Evolutionary conservation across 1,284 basidiomycete genomes (phyloP), one percentile per base, ranked within the genome.

Genomic region (Austroboletus rostrupii): DNA sequence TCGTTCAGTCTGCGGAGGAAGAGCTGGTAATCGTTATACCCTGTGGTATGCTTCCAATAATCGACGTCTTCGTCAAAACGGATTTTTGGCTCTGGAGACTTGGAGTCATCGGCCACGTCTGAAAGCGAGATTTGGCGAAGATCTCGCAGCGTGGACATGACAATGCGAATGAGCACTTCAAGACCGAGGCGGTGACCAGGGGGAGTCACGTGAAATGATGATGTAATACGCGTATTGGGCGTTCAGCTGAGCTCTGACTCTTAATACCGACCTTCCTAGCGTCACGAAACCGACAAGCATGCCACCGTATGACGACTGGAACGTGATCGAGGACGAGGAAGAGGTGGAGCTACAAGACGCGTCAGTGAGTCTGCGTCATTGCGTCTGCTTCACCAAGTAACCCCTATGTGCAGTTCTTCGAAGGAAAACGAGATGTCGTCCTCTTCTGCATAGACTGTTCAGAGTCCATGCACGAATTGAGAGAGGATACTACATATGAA

Each of bases 371-470:
- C 19, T 41, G 8, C 17, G 1, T 16, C 0, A n/a, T 41, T 14
- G 41, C 12, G 20, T 37, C 21, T 31, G 17, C 16, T 28, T 19
- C 31, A 23, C n/a, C 10, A 5, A 37, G 11, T 50, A 44, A 55
- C 54, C 49, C 51, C 56, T 61, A 63, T 66, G 3, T 35, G 21
- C 50, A 92, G 89, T 77, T 79, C 50, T 80, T 83, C 55, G 87
- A 90, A 56, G 81, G 81, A 35, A 83, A 83, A 55, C 79, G 80
- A 53, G 92, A 95, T 62, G 88, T 92, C 37, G 85, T 95, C 45
- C 72, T 97, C 16, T 97, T 97, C 71, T 91, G 89, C 62, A 92
- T 98, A 53, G 95, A 99, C 68, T 92, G 90, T 50, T 95, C 93
- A 1, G 72, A 80, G 37, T 88, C 91, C 13, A 98, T 98, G 94